Evolutionary conservation across 768 basidiomycete species (phyloP).

Genomic region (Artomyces pyxidatus): DNA sequence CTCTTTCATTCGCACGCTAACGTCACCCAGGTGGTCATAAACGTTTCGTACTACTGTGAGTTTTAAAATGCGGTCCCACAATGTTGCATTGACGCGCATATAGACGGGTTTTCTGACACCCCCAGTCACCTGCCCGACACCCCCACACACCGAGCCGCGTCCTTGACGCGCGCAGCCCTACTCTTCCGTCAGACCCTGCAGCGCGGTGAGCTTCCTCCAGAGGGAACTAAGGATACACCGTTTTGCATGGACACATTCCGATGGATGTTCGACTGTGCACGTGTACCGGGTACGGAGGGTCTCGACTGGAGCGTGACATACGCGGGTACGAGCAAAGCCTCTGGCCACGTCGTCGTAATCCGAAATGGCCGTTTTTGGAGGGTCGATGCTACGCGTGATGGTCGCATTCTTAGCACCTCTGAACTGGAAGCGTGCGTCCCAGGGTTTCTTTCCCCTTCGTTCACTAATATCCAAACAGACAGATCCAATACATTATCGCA

Average conservation of each 20-base stretch:
- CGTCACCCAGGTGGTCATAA: slow-evolving; percentile 57
- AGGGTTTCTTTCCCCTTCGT: too few species aligned
- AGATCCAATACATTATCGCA: slow-evolving; percentile 65
- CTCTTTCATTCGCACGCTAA: slow-evolving; percentile 2
- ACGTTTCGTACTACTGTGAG: slow-evolving; percentile 91
- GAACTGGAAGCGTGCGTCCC: slow-evolving; percentile 59
- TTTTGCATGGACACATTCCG: slow-evolving; percentile 86
- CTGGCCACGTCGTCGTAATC: slow-evolving; percentile 80
- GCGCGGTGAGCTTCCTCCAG: slow-evolving; percentile 55
- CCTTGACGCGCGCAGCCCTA: slow-evolving; percentile 61
- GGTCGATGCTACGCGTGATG: slow-evolving; percentile 49
- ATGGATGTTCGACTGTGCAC: slow-evolving; percentile 92
- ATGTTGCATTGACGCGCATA: not conserved
- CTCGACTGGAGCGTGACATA: slow-evolving; percentile 73
- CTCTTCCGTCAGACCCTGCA: slow-evolving; percentile 65
- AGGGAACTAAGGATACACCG: slow-evolving; percentile 57
- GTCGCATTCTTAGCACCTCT: slow-evolving; percentile 49
- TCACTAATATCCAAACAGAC: too few species aligned
- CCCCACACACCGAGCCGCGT: slow-evolving; percentile 61
- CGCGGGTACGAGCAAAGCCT: slow-evolving; percentile 44
- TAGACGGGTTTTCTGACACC: slow-evolving; percentile 72
- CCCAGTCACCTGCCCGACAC: slow-evolving; percentile 53
- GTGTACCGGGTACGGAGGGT: slow-evolving; percentile 65
- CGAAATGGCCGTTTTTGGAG: slow-evolving; percentile 83
- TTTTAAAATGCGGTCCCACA: not conserved